Evolutionary conservation across 768 basidiomycete species (phyloP), one percentile per base, ranked within the genome.

Genomic region (Hypholoma sublateritium): DNA sequence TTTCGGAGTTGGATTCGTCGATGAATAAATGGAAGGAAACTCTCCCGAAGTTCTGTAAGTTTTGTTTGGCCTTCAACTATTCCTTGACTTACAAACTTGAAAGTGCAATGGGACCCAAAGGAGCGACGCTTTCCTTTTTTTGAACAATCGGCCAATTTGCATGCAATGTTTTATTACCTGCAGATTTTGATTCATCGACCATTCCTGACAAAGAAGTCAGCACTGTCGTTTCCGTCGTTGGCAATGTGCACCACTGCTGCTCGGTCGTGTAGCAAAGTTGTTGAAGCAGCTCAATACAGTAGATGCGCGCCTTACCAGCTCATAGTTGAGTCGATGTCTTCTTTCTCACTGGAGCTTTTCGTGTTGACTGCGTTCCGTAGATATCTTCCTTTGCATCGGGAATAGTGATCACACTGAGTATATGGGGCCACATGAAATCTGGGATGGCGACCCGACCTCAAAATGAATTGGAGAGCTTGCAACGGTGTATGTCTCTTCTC

Each of bases 231-330:
- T 52, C 80, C 84, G 9, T 87, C 84, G 0, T 75, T 87, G 14
- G 82, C 86, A 0, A 87, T 86, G 54, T 90, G 86, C 67, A 80
- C 86, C 34, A 77, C 89, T 55, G 85, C 93, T 1, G 88, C 91
- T 1, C 77, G 91, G 3, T 85, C 87, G 0, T 87, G 83, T 56
- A 81, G 79, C 17, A 88, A 88, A 56, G 75, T 93, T 25, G 69
- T 88, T 44, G 88, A 89, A 56, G 71, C 77, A 11, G 77, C 79
- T 41, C 71, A 75, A 36, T 37, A 70, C 63, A 37, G 70, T 75
- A 9, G 66, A 47, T 28, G 50, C 44, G 22, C 53, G 21, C 36
- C 60, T 37, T 49, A 52, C 46, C 32, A 61, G 16, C 34, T 61
- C n/a, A 46, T 58, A 62, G 32, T 52, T 57, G 3, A 59, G 57